These are phyloP conservation scores for Aureobasidium sp. DNA, from an alignment of 2,329 filamentous ascomycete genomes.

Conservation along the genomic window DNA sequence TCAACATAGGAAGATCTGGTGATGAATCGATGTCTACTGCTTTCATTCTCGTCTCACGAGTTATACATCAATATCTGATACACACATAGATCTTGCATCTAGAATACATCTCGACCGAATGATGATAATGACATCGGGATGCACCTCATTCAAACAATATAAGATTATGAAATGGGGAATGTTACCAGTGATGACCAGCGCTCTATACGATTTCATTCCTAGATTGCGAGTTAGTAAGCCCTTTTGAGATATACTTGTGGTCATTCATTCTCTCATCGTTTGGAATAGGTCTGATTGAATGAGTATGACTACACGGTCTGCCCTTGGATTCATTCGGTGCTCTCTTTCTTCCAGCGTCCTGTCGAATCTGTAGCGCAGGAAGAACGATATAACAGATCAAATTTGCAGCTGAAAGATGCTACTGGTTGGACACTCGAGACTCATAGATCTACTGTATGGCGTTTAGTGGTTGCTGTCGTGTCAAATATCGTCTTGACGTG, in stretches of 20 bases:
- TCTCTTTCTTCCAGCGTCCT: too few species aligned
- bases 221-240: not conserved
- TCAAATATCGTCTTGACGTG: too few species aligned
- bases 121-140: not conserved
- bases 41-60: not conserved
- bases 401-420: not conserved
- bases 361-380: too few species aligned
- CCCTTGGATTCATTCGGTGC: not conserved
- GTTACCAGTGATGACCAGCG: not conserved
- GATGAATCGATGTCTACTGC: not conserved
- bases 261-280: not conserved
- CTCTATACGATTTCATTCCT: not conserved
- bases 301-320: not conserved
- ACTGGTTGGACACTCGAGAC: not conserved
- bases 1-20: not conserved
- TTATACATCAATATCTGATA: not conserved
- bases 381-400: not conserved
- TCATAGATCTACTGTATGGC: too few species aligned
- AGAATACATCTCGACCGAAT: not conserved
- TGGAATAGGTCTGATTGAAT: not conserved
- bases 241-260: not conserved
- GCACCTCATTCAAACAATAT: not conserved
- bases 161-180: not conserved
- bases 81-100: not conserved
- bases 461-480: too few species aligned